A percentile compares a stretch with the other conserved stretches of the same genome.
Evolutionary conservation across 495 filamentous ascomycete species (phyloP).

Genomic region (Lepidopterella palustris): DNA sequence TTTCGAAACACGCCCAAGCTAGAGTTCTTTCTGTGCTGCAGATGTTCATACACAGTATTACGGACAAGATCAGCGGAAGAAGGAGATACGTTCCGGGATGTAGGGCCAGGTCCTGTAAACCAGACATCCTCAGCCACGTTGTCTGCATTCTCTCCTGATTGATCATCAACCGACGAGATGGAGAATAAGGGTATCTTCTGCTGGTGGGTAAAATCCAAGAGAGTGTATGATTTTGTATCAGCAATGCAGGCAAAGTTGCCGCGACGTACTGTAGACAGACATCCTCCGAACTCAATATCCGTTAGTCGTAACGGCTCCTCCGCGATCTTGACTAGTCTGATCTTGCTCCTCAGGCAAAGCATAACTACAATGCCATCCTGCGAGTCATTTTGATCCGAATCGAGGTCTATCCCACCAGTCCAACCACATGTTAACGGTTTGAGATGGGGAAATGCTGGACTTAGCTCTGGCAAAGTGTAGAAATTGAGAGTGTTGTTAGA

Average conservation of each 20-base stretch:
- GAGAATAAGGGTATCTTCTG: slow-evolving; percentile 91
- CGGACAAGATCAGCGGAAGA: slow-evolving; percentile 35
- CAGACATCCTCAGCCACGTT: slow-evolving; percentile 66
- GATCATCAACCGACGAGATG: slow-evolving; percentile 55
- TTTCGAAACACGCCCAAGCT: too few species aligned
- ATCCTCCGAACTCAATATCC: slow-evolving; percentile 75
- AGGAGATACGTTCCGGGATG: slow-evolving; percentile 53
- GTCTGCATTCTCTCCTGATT: slow-evolving; percentile 47
- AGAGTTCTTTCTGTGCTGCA: too few species aligned
- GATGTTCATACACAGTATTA: too few species aligned
- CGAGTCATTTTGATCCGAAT: slow-evolving; percentile 33
- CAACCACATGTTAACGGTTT: slow-evolving; percentile 79
- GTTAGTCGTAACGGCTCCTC: slow-evolving; percentile 63
- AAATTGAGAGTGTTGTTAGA: slow-evolving; percentile 80
- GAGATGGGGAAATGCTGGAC: slow-evolving; percentile 72
- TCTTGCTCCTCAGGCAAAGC: slow-evolving; percentile 66
- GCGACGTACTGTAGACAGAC: slow-evolving; percentile 68
- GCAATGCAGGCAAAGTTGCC: slow-evolving; percentile 87
- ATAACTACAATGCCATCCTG: slow-evolving; percentile 54
- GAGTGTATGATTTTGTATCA: slow-evolving; percentile 72
- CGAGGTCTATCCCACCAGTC: slow-evolving; percentile 84
- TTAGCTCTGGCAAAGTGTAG: slow-evolving; percentile 93
- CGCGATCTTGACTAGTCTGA: slow-evolving; percentile 74
- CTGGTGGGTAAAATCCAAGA: slow-evolving; percentile 85
- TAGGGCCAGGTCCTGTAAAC: slow-evolving; percentile 2